Conservation (phyloP, 352 stramenopile genomes). For the Phytophthora lateralis region DNA sequence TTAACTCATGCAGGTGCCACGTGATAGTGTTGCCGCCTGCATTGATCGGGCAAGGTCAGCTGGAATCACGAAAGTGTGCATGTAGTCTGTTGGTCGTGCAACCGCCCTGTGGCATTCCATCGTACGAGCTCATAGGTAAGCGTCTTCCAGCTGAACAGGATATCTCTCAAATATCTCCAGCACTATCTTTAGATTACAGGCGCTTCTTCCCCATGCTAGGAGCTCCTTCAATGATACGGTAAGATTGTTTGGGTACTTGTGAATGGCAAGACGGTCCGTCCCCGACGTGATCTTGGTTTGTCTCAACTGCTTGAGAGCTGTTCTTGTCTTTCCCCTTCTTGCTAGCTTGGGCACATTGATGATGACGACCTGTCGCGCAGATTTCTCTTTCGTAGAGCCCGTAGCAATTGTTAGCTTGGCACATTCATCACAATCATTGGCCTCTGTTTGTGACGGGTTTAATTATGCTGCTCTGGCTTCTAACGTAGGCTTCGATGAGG, state of each 20-base stretch:
- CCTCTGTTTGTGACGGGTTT: too few relatives aligned
- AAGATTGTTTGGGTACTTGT: conserved; percentile 16
- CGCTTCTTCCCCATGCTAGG: not conserved
- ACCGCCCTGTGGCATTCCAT: conserved; percentile 12
- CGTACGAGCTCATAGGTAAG: not conserved
- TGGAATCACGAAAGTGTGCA: conserved; percentile 15
- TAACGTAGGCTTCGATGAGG: too few relatives aligned
- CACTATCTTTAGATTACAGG: conserved; percentile 11
- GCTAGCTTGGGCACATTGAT: conserved; percentile 13
- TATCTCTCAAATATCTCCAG: conserved; percentile 15
- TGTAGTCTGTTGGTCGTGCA: conserved; percentile 4
- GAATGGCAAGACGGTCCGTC: not conserved
- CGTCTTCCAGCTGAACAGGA: conserved; percentile 15
- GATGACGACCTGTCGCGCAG: conserved; percentile 9
- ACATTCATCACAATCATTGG: too few relatives aligned
- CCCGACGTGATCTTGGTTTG: conserved; percentile 5
- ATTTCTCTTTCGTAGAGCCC: not conserved
- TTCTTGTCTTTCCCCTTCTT: not conserved
- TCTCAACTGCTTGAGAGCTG: conserved; percentile 8
- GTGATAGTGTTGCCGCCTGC: not conserved
- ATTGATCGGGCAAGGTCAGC: conserved; percentile 2
- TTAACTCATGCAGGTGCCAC: too few relatives aligned
- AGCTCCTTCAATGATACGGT: conserved; percentile 12
- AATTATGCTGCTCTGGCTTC: too few relatives aligned
- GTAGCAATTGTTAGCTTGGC: too few relatives aligned